These are phyloP conservation scores for Cetraspora pellucida DNA, from an alignment of 192 early-diverging fungal species.

Conservation along the genomic window DNA sequence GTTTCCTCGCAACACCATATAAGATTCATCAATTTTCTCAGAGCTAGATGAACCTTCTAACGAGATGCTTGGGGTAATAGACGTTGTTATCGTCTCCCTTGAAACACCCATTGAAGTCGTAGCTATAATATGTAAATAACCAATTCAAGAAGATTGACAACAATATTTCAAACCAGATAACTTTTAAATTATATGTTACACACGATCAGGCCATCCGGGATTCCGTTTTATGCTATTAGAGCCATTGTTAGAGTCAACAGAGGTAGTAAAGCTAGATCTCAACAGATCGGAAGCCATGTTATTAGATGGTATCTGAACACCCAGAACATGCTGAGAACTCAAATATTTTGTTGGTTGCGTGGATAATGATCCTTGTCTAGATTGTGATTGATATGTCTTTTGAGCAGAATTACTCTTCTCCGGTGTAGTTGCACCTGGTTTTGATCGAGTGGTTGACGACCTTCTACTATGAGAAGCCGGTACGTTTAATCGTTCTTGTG, in stretches of 20 bases:
- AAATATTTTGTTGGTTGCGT: neutral
- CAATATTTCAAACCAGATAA: neutral
- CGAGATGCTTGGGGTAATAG: slow-evolving; percentile 1
- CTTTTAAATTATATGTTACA: neutral
- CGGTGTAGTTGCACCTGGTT: neutral
- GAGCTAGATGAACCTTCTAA: slow-evolving; percentile 8
- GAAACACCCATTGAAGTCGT: neutral
- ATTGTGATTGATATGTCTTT: slow-evolving; percentile 14
- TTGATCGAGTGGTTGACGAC: slow-evolving; percentile 9
- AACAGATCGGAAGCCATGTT: neutral
- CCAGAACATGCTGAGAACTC: neutral
- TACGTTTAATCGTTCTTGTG: slow-evolving; percentile 11
- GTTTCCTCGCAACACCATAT: slow-evolving; percentile 30
- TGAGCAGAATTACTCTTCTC: neutral
- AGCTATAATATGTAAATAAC: neutral
- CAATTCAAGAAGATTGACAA: neutral
- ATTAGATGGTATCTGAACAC: neutral
- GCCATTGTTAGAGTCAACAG: neutral
- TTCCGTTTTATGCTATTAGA: neutral
- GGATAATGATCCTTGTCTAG: neutral
- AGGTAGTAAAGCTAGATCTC: neutral
- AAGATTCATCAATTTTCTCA: slow-evolving; percentile 29
- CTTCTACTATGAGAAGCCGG: slow-evolving; percentile 1
- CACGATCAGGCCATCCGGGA: neutral
- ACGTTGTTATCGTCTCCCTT: slow-evolving; percentile 1